Conservation (phyloP, 129 eudicot genomes). For the Daucus carota region DNA sequence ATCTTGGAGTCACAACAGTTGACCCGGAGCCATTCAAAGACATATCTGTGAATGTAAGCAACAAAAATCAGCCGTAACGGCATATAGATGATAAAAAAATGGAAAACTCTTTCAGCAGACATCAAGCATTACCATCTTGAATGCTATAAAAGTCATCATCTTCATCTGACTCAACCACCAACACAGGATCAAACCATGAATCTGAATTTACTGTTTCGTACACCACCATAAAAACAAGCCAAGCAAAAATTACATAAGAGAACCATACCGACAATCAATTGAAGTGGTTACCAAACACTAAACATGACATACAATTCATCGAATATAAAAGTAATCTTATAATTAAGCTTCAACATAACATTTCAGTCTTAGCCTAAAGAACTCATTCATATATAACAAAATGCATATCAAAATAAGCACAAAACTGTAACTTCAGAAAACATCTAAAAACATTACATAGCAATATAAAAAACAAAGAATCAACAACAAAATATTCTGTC, state of each 20-base stretch:
- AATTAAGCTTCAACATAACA: not conserved
- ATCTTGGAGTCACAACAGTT: conserved; percentile 69
- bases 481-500: not conserved
- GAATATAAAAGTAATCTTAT: not conserved
- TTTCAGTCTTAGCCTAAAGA: not conserved
- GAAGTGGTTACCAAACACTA: no score
- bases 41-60: conserved; percentile 30
- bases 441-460: not conserved
- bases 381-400: not conserved
- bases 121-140: conserved; percentile 49
- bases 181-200: conserved; percentile 61
- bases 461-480: not conserved
- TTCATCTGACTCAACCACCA: conserved; percentile 56
- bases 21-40: conserved; percentile 63
- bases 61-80: not conserved
- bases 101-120: not conserved
- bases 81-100: not conserved
- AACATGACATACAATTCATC: not conserved
- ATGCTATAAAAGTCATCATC: conserved; percentile 78
- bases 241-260: not conserved
- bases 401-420: not conserved
- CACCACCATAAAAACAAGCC: not conserved
- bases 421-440: no score
- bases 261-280: no score
- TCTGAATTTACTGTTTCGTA: conserved; percentile 54